Percentiles rank a stretch among this genome's conserved stretches.
Conservation (phyloP, 441 rosid genomes). For the Pelargonium hybrid region DNA sequence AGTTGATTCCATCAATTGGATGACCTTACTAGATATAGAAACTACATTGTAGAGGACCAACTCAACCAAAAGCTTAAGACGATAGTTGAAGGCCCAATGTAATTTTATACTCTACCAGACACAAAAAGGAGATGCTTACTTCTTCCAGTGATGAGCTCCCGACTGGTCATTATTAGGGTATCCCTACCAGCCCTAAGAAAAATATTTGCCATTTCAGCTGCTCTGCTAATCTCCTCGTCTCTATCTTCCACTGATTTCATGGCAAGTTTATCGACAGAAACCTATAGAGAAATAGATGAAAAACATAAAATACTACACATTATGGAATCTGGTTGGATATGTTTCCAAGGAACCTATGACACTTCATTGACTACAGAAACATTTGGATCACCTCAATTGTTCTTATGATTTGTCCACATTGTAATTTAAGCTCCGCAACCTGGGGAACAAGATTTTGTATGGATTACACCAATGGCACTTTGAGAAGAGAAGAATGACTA, state of each 20-base stretch:
- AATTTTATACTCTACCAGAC: too few relatives aligned
- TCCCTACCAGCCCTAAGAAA: constrained; percentile 53
- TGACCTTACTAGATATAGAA: not conserved
- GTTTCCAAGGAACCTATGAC: not conserved
- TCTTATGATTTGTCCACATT: constrained; percentile 47
- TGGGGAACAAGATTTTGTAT: constrained; percentile 19
- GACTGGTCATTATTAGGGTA: constrained; percentile 84
- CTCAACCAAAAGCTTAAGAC: too few relatives aligned
- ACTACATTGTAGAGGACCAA: not conserved
- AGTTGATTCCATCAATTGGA: not conserved
- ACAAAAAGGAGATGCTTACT: constrained; percentile 32
- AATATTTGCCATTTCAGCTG: constrained; percentile 64
- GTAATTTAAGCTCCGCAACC: constrained; percentile 78
- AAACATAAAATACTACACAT: not conserved
- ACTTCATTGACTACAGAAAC: constrained; percentile 11
- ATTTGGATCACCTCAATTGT: constrained; percentile 55
- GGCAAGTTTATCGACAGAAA: constrained; percentile 81
- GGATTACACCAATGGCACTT: not conserved
- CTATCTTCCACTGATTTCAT: constrained; percentile 59
- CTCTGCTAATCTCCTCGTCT: constrained; percentile 63
- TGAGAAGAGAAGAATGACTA: not conserved
- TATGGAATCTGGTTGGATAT: not conserved
- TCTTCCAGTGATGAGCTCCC: constrained; percentile 79
- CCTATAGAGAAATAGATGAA: constrained; percentile 29
- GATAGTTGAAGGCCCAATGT: too few relatives aligned